Percentiles rank a stretch among this genome's conserved stretches.
phyloP scores from a whole-genome alignment of 192 early-diverging fungal species.

The Rhizophagus clarus region DNA sequence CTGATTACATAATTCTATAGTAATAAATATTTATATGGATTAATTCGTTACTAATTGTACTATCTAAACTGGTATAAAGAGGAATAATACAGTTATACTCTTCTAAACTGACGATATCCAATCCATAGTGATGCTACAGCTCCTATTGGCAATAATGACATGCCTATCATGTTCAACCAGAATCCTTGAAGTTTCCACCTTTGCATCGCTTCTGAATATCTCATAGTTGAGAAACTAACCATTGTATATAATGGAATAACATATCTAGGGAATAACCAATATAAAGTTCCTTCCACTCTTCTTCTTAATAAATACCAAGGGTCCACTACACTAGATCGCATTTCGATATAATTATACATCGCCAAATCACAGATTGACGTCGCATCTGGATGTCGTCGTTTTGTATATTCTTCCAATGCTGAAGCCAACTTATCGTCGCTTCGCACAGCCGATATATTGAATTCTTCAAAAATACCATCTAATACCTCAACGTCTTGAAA shows the following conservation, averaged over 20 bases:
- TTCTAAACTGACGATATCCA: neutral
- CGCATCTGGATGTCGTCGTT: slow-evolving; percentile 69
- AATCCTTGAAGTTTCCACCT: slow-evolving; percentile 53
- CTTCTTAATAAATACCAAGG: slow-evolving; percentile 77
- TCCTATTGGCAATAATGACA: neutral
- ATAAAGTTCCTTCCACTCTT: slow-evolving; percentile 74
- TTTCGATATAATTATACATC: slow-evolving; percentile 93
- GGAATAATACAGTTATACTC: neutral
- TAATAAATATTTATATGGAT: too few species aligned
- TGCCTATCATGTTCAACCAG: slow-evolving; percentile 48
- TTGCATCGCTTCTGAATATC: slow-evolving; percentile 72
- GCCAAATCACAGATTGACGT: slow-evolving; percentile 92
- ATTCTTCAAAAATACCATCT: slow-evolving; percentile 58
- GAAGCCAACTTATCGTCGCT: slow-evolving; percentile 33
- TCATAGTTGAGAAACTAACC: slow-evolving; percentile 90
- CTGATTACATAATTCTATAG: too few species aligned
- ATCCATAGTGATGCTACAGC: neutral
- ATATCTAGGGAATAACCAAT: slow-evolving; percentile 65
- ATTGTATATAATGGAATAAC: slow-evolving; percentile 95
- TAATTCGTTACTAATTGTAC: too few species aligned
- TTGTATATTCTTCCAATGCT: slow-evolving; percentile 77
- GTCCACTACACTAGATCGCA: slow-evolving; percentile 82
- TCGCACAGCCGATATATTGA: slow-evolving; percentile 52
- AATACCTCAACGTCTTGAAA: slow-evolving; percentile 89
- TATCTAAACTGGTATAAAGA: too few species aligned